These are phyloP conservation scores for Kwoniella sp. DNA, from an alignment of 768 basidiomycete species.

Conservation along the genomic window DNA sequence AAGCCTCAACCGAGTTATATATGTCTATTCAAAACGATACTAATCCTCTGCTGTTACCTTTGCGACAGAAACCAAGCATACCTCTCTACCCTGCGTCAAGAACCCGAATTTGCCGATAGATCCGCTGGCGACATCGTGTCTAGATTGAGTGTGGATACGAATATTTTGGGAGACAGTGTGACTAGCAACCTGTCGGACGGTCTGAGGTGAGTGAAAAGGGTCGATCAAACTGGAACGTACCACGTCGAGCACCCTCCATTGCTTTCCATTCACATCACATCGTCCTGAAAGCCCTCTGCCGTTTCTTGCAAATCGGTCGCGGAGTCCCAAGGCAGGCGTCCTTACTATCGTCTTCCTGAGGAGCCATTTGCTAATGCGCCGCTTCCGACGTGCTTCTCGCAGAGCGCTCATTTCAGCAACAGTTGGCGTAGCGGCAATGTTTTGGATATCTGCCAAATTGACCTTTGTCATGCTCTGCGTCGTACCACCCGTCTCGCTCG, in stretches of 20 bases:
- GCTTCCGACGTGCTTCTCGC: no score
- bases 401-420: slow-evolving; percentile 88
- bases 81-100: slow-evolving; percentile 78
- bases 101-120: slow-evolving; percentile 88
- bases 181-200: slow-evolving; percentile 62
- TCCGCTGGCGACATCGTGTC: slow-evolving; percentile 94
- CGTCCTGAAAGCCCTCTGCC: background rate
- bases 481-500: slow-evolving; percentile 67
- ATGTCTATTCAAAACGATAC: no score
- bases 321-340: background rate
- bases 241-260: background rate
- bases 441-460: slow-evolving; percentile 76
- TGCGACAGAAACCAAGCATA: slow-evolving; percentile 70
- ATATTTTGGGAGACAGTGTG: slow-evolving; percentile 75
- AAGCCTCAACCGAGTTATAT: background rate
- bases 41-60: background rate
- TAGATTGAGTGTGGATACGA: slow-evolving; percentile 84
- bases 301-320: background rate
- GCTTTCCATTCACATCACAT: no score
- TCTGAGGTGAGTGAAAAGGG: slow-evolving; percentile 57
- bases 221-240: no score
- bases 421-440: slow-evolving; percentile 96
- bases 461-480: slow-evolving; percentile 90
- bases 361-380: background rate
- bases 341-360: background rate